A percentile compares a stretch with the other conserved stretches of the same genome.
Evolutionary conservation across 139 green algal genomes (phyloP).

Genomic region (Tetraselmis chui): DNA sequence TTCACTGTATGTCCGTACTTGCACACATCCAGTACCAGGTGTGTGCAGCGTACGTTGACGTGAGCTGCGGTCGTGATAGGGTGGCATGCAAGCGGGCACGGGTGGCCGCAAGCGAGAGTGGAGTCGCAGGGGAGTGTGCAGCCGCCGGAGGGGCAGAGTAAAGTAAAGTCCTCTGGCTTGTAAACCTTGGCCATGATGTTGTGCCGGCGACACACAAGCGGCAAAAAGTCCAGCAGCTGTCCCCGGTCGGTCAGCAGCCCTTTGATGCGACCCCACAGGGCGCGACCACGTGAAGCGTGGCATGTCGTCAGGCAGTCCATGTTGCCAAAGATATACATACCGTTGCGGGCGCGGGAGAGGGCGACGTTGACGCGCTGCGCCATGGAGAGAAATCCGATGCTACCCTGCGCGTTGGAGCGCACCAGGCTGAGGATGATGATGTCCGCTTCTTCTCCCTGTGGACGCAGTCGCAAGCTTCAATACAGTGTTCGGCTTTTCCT

Average conservation of each 20-base stretch:
- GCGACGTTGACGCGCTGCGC: constrained; percentile 74
- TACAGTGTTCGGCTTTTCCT: constrained; percentile 7
- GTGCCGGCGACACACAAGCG: constrained; percentile 45
- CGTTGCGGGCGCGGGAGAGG: constrained; percentile 62
- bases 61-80: background rate
- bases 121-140: constrained; percentile 41
- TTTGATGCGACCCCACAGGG: background rate
- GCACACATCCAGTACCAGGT: background rate
- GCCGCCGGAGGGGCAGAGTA: constrained; percentile 36
- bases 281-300: background rate
- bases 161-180: constrained; percentile 21
- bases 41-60: background rate
- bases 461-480: background rate
- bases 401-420: constrained; percentile 55
- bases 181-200: constrained; percentile 19
- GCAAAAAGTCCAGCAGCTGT: constrained; percentile 20
- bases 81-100: constrained; percentile 17
- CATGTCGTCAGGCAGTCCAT: constrained; percentile 24
- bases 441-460: constrained; percentile 65
- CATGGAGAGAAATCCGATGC: constrained; percentile 60
- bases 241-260: background rate
- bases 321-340: constrained; percentile 70
- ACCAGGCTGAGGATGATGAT: constrained; percentile 65
- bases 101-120: constrained; percentile 45
- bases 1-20: background rate